Base-by-base conservation (phyloP, 345 rosid genomes). In the Toxicodendron radicans region DNA sequence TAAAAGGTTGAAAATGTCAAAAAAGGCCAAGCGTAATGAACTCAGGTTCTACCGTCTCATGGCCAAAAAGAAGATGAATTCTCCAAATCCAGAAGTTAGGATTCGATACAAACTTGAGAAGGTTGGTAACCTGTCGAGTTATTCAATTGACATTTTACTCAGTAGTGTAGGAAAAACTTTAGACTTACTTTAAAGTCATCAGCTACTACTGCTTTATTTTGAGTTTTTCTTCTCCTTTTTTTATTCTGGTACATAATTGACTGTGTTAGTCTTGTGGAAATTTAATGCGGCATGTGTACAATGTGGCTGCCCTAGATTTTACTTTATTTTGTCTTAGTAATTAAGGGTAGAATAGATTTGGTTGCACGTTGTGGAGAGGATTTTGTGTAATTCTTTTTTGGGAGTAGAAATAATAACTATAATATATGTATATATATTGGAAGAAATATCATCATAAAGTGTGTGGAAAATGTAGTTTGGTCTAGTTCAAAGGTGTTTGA, bases 11-110 rank as follows among this genome's bases (percentile, higher is more conserved):
- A 92, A 86, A 77, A 80, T 82, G 81, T 91, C 97, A 11, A 88
- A 75, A 79, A 88, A 83, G 81, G 85, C 88, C 33, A 95, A 87
- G 79, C 72, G 84, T 62, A 95, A 95, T 51, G 99, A 95, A 79
- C 90, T 95, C 59, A 83, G 90, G 71, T 90, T 91, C 54, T 92
- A 89, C 67, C 91, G 95, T 66, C 84, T 92, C 14, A 91, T 89
- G 87, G 95, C 97, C 57, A 92, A 91, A 79, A 95, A 86, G 93
- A 89, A 91, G 92, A 95, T 88, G 84, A 95, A 92, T 81, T 94
- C 99, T 59, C 92, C 94, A 12, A 94, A 91, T 71, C 98, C 99
- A 18, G 97, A 91, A 90, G 97, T 95, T 68, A 82, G 99, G 83
- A 92, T 95, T 68, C 83, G 88, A 70, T 95, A 95, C 75, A 95